These are phyloP conservation scores for Anaeromyces robustus DNA, from an alignment of 192 early-diverging fungal species.

Conservation along the genomic window DNA sequence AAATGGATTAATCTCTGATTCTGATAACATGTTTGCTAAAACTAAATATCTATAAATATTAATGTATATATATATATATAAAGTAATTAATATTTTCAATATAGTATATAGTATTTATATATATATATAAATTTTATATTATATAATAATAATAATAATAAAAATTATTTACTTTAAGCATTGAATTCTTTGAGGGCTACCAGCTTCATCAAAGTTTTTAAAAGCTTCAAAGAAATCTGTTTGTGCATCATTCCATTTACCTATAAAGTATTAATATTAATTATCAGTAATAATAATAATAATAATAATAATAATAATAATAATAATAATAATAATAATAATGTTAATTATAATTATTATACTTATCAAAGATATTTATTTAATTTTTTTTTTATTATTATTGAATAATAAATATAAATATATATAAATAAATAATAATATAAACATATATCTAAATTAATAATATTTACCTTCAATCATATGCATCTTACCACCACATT, in stretches of 20 bases:
- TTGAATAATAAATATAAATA: too few relatives aligned
- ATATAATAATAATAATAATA: slow-evolving; percentile 4
- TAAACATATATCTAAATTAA: neutral
- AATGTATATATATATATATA: too few relatives aligned
- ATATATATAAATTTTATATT: neutral
- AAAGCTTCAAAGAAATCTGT: slow-evolving; percentile 94
- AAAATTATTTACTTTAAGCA: slow-evolving; percentile 55
- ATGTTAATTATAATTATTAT: neutral
- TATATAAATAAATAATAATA: too few relatives aligned
- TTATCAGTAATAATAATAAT: too few relatives aligned
- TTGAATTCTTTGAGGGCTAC: slow-evolving; percentile 76
- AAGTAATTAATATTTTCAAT: too few relatives aligned
- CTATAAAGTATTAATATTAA: too few relatives aligned
- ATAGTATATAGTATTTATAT: neutral
- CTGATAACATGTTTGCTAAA: slow-evolving; percentile 89
- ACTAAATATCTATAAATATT: slow-evolving; percentile 59
- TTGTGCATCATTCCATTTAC: slow-evolving; percentile 83
- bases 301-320: too few relatives aligned
- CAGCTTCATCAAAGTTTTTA: slow-evolving; percentile 95
- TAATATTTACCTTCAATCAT: slow-evolving; percentile 64
- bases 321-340: too few relatives aligned
- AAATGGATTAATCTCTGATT: slow-evolving; percentile 89
- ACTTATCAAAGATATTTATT: too few relatives aligned
- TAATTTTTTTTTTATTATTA: too few relatives aligned
- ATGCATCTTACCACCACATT: slow-evolving; percentile 96